Conservation (phyloP, 2,329 filamentous ascomycete species). For the Colletotrichum camelliae region DNA sequence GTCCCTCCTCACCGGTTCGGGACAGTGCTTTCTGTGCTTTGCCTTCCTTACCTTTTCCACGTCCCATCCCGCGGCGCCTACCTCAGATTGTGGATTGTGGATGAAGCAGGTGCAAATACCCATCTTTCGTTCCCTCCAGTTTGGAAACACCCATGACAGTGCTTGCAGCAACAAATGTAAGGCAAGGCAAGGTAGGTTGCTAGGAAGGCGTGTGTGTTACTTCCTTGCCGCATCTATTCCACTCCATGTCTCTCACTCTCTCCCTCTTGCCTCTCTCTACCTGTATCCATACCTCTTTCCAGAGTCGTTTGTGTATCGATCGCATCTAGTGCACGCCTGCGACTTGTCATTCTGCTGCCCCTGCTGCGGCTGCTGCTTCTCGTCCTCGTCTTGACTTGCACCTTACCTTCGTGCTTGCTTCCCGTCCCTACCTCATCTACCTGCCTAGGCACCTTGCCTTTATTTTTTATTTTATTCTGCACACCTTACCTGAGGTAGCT, state of each 20-base stretch:
- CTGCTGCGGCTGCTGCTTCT: background rate
- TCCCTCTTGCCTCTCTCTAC: background rate
- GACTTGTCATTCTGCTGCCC: background rate
- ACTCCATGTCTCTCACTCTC: background rate
- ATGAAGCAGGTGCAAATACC: background rate
- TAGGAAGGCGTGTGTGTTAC: background rate
- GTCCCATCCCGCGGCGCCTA: background rate
- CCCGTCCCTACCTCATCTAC: background rate
- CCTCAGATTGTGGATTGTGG: background rate
- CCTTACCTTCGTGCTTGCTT: background rate
- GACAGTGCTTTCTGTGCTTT: background rate
- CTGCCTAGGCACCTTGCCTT: background rate
- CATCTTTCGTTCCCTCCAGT: background rate
- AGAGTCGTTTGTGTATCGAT: background rate
- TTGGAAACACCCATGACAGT: conserved; percentile 3
- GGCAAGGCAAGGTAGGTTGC: background rate
- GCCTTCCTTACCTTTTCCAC: background rate
- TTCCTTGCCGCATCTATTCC: conserved; percentile 2
- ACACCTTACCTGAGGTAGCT: conserved; percentile 8
- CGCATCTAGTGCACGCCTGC: background rate
- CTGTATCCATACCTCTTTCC: background rate
- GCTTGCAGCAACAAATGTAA: conserved; percentile 1
- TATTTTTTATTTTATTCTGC: background rate
- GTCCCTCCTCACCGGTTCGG: background rate
- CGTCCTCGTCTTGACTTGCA: background rate